These are phyloP conservation scores for Citrus mangshanensis DNA, from an alignment of 345 rosid species.

Conservation along the genomic window DNA sequence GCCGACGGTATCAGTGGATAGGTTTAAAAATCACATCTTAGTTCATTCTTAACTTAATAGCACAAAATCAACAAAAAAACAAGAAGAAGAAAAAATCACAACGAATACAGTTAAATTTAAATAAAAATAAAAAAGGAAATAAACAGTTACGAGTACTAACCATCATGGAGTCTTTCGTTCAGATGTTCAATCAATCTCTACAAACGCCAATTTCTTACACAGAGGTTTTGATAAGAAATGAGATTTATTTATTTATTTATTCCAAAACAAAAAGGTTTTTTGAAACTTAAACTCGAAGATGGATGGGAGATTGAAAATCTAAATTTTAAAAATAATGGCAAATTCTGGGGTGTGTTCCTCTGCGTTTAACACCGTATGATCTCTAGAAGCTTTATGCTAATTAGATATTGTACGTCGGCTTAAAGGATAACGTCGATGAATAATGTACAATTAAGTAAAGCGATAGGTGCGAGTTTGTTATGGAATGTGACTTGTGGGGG, in stretches of 20 bases:
- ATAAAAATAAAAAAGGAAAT: neutral
- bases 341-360: neutral
- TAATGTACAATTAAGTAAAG: neutral
- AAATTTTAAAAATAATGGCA: too few relatives aligned
- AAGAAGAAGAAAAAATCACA: neutral
- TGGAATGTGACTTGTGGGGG: too few relatives aligned
- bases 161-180: neutral
- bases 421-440: neutral
- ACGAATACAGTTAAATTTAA: too few relatives aligned
- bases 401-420: neutral
- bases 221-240: neutral
- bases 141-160: neutral
- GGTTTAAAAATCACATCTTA: neutral
- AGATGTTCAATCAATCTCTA: neutral
- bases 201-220: neutral
- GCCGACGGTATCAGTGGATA: neutral
- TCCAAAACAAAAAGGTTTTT: neutral
- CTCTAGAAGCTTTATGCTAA: neutral
- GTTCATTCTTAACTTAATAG: neutral
- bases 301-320: neutral
- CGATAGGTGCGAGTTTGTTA: neutral
- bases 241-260: neutral
- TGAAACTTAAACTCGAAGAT: neutral
- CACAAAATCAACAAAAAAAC: neutral
- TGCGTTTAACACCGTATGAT: neutral